phyloP scores from a whole-genome alignment of 1,284 basidiomycete genomes.

The Phellinidium pouzarii region DNA sequence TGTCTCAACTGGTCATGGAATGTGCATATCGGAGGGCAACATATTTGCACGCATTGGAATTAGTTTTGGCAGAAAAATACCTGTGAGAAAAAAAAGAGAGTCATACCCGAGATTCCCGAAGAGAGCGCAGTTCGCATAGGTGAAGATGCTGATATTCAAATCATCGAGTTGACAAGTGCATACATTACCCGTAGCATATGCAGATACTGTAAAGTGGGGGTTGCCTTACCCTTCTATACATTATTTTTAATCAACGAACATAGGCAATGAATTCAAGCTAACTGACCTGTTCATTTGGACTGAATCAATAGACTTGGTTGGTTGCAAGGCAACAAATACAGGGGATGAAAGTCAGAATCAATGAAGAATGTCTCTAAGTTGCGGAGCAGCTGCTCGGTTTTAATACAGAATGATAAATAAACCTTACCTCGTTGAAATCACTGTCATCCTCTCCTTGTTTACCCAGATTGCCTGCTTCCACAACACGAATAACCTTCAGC shows the following conservation, averaged over 20 bases:
- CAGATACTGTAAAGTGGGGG: constrained; percentile 40
- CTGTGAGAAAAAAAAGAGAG: constrained; percentile 75
- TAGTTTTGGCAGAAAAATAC: too few species aligned
- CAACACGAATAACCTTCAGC: constrained; percentile 39
- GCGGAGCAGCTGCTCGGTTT: constrained; percentile 58
- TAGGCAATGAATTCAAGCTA: neutral
- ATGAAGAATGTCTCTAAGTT: constrained; percentile 46
- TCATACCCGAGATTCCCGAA: constrained; percentile 68
- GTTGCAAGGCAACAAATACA: constrained; percentile 40
- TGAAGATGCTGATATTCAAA: constrained; percentile 40
- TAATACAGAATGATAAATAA: constrained; percentile 28
- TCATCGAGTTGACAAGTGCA: constrained; percentile 45
- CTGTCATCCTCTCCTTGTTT: constrained; percentile 37
- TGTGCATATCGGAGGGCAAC: constrained; percentile 60
- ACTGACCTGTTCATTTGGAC: neutral
- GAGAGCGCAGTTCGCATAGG: constrained; percentile 53
- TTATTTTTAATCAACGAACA: too few species aligned
- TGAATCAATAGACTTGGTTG: constrained; percentile 42
- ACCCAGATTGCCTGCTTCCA: constrained; percentile 38
- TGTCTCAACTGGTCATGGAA: constrained; percentile 60
- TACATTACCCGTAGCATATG: constrained; percentile 57
- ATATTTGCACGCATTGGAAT: constrained; percentile 28
- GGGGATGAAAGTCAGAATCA: constrained; percentile 43
- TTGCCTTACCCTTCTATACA: constrained; percentile 23
- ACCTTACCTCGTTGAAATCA: constrained; percentile 2